These are phyloP conservation scores for Pulveroboletus sp. DNA, from an alignment of 768 basidiomycete genomes.

Conservation along the genomic window DNA sequence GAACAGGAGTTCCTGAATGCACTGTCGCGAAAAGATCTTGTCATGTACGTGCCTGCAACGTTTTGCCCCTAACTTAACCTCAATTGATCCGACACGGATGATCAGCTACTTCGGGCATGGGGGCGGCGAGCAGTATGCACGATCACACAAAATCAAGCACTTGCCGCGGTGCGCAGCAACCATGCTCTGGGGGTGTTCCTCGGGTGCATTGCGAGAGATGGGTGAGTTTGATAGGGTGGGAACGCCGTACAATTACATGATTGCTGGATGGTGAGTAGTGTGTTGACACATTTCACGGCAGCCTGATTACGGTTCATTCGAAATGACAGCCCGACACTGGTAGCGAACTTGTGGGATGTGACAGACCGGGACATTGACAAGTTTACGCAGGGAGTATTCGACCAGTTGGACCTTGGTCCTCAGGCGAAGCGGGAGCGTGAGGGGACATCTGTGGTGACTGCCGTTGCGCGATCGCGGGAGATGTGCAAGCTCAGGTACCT, in stretches of 20 bases:
- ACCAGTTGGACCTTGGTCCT: constrained; percentile 53
- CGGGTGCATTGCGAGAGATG: constrained; percentile 81
- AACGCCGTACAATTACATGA: constrained; percentile 91
- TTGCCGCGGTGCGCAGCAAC: constrained; percentile 84
- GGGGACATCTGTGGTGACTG: constrained; percentile 55
- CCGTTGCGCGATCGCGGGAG: constrained; percentile 75
- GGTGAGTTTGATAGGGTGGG: constrained; percentile 92
- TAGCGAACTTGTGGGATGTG: constrained; percentile 97
- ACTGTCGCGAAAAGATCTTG: constrained; percentile 68
- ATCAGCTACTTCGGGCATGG: constrained; percentile 95
- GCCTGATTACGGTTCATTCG: background rate
- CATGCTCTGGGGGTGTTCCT: constrained; percentile 99
- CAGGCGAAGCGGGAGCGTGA: constrained; percentile 14
- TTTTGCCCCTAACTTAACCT: background rate
- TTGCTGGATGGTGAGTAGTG: constrained; percentile 86
- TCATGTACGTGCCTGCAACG: constrained; percentile 65
- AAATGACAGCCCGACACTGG: constrained; percentile 69
- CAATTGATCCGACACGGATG: background rate
- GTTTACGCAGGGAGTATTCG: constrained; percentile 79
- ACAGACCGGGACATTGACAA: constrained; percentile 97
- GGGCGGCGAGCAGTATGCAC: constrained; percentile 90
- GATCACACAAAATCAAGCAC: constrained; percentile 79
- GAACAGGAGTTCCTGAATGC: constrained; percentile 81
- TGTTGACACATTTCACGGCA: background rate
- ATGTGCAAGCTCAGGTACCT: constrained; percentile 87